Evolutionary conservation across 495 filamentous ascomycete genomes (phyloP), one percentile per base, ranked within the genome.

Genomic region (Penicillium flavigenum): DNA sequence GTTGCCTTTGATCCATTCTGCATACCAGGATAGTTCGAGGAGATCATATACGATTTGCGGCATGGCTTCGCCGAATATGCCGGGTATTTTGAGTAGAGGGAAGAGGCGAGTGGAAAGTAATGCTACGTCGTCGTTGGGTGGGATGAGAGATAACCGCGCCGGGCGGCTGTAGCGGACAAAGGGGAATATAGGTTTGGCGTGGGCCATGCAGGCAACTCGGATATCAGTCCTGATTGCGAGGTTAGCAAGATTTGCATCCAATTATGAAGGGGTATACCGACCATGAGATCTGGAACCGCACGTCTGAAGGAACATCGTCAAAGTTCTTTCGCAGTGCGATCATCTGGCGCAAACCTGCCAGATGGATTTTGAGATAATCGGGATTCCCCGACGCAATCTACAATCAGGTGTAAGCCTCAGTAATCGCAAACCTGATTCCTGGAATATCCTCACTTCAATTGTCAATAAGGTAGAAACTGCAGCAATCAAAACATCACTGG

Each of bases 241-340:
- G 48, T 69, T 48, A 64, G 60, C 60, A 26, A 20, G 22, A 14
- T 19, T 16, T 36, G 12, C 27, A n/a, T 34, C 14, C 46, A 14
- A 17, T n/a, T 8, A 19, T 24, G 38, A 17, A 19, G 12, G 27
- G 17, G 19, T 9, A 29, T 6, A 63, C 69, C 47, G 20, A 79
- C 76, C 76, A 79, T 69, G 75, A 72, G 12, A 79, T 77, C 24
- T 79, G 76, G 57, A 71, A 76, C 56, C 76, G 75, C 27, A 79
- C 65, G 34, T 76, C 66, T 11, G 67, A 61, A 7, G 72, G 65
- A 4, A 79, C 74, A 29, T 79, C 75, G 11, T 73, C 68, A 41
- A 79, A 76, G 42, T 64, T 75, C 27, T 73, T 71, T 48, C 76
- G 63, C 56, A 79, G 59, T n/a, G 67, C 64, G 20, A 79, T 72